These are phyloP conservation scores for Hirschfeldia incana DNA, from an alignment of 345 rosid species.

Conservation along the genomic window DNA sequence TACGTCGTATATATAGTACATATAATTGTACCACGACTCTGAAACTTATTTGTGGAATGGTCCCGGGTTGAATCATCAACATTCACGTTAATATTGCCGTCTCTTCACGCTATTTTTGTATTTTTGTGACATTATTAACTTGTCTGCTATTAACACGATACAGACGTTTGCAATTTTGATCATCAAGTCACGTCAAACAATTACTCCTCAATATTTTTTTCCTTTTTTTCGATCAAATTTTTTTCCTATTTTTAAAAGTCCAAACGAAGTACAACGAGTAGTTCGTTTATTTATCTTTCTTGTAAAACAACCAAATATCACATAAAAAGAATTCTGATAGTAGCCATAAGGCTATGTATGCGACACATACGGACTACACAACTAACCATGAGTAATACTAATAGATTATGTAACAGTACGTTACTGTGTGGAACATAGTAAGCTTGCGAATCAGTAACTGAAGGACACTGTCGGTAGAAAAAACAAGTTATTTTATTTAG, in stretches of 20 bases:
- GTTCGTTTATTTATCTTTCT: background rate
- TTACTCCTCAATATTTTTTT: background rate
- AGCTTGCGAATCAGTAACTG: constrained; percentile 15
- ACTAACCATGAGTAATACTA: background rate
- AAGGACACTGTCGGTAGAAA: constrained; percentile 33
- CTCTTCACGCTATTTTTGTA: constrained; percentile 35
- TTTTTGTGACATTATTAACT: constrained; percentile 25
- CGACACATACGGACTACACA: constrained; percentile 8
- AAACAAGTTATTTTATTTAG: constrained; percentile 3
- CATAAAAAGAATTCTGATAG: background rate
- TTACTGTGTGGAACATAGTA: background rate
- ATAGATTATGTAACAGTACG: background rate
- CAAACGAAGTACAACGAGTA: background rate
- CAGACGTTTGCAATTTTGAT: constrained; percentile 16
- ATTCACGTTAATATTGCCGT: constrained; percentile 37
- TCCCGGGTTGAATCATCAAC: constrained; percentile 32
- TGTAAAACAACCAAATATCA: background rate
- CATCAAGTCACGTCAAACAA: constrained; percentile 32
- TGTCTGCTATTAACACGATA: constrained; percentile 5
- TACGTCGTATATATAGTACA: constrained; percentile 31
- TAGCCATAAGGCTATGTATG: background rate
- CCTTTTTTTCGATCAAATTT: no score
- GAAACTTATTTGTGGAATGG: constrained; percentile 30
- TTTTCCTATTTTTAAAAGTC: background rate
- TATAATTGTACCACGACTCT: constrained; percentile 26